Evolutionary conservation across 2,329 filamentous ascomycete species (phyloP), one percentile per base, ranked within the genome.

Genomic region (Calonectria honghensis): DNA sequence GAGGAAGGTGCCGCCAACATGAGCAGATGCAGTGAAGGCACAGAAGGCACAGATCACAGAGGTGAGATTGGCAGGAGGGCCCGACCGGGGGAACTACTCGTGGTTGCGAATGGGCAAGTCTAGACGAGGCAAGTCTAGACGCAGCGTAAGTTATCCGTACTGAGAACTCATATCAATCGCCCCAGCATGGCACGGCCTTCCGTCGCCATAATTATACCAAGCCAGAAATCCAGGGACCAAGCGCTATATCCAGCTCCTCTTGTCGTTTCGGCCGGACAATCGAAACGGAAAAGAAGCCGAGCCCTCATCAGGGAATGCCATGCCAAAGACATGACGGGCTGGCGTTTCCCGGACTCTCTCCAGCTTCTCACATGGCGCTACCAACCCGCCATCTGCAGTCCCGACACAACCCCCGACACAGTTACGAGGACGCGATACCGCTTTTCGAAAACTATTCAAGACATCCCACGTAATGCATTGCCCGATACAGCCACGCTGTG

Each of bases 311-410:
- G 54, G 68, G 45, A 70, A 31, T 63, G 45, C 41, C 41, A 52
- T 52, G 54, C 41, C 57, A 52, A 50, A 61, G 54, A 39, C 39
- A 57, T 18, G 29, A 18, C 35, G n/a, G 31, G 45, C 39, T 61
- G 31, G 39, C 39, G 24, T 41, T 37, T 24, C 57, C 57, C 54
- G 37, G 37, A n/a, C 54, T 59, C 54, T 39, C 24, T 63, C 57
- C 57, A 63, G 37, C 57, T 63, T 63, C 57, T 63, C 57, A 41
- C 57, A 63, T 63, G 57, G 57, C 57, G 57, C 57, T 63, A 63
- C 57, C 35, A 63, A 39, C 57, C 57, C 14, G 45, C 45, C 45
- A 10, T 48, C 45, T 48, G 45, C 45, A 24, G n/a, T 48, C 20
- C 35, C 35, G 35, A 39, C 7, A n/a, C 35, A 61, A 24, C 29